These are phyloP conservation scores for Sporothrix luriei DNA, from an alignment of 2,329 filamentous ascomycete genomes.

Conservation along the genomic window DNA sequence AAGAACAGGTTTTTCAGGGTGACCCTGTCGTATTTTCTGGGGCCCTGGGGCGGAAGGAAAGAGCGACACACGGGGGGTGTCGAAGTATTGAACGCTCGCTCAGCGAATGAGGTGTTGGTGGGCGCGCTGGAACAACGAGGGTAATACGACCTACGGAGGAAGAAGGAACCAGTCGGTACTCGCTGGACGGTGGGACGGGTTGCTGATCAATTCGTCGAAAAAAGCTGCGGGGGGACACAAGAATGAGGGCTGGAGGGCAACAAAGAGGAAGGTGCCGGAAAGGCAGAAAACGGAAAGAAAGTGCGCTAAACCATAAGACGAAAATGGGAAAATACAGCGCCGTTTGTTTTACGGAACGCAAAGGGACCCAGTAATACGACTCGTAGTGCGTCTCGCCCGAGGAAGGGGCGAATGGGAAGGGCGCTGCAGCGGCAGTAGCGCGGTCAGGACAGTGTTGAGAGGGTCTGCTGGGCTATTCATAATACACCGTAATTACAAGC, in stretches of 20 bases:
- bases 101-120: neutral
- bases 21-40: slow-evolving; percentile 26
- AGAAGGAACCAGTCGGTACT: slow-evolving; percentile 17
- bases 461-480: neutral
- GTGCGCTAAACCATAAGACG: slow-evolving; percentile 4
- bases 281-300: slow-evolving; percentile 5
- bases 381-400: neutral
- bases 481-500: no score
- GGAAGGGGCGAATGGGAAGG: slow-evolving; percentile 25
- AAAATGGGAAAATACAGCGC: neutral
- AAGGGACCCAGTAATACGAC: neutral
- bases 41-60: slow-evolving; percentile 22
- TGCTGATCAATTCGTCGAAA: slow-evolving; percentile 25
- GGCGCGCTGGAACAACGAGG: neutral
- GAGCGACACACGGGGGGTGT: slow-evolving; percentile 15
- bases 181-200: slow-evolving; percentile 15
- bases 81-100: neutral
- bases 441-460: no score
- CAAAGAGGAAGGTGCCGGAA: slow-evolving; percentile 5
- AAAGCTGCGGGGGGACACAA: slow-evolving; percentile 11
- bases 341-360: slow-evolving; percentile 11
- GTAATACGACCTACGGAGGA: neutral
- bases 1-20: slow-evolving; percentile 31
- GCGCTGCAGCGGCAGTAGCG: slow-evolving; percentile 19
- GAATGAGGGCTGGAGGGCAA: neutral